Base-by-base conservation (phyloP, 73 alveolate genomes). In the Symbiodinium pilosum region DNA sequence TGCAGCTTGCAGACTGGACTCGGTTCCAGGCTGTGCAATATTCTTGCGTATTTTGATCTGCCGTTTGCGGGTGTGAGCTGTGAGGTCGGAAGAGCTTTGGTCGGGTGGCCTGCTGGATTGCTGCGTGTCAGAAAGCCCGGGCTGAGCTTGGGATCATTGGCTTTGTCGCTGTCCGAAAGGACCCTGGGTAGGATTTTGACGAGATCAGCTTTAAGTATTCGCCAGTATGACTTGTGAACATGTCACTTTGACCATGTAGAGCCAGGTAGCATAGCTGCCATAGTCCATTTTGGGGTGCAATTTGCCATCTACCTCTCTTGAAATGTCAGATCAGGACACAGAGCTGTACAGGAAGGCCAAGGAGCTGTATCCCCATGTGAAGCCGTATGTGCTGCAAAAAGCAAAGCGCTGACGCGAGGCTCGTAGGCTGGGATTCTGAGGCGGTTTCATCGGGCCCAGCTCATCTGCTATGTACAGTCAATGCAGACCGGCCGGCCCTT, bases 91-190 rank as follows among this genome's bases (percentile, higher is more conserved):
- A 86, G 83, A 42, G 32, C 47, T 86, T 86, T 39, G 93, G 26
- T 4, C 43, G 43, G 34, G 93, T 86, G 20, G 93, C 93, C 32
- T 52, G 93, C 59, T 86, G 93, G 93, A 86, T 86, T 21, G 77
- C 93, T 18, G 93, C 93, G 32, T 86, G 93, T 54, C 59, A 86
- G 51, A 64, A 86, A 51, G 93, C 93, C 40, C 18, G 93, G 52
- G 93, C 44, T 86, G 93, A 86, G 93, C 64, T 86, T 41, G 93
- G 93, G 43, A 44, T 86, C 56, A 86, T 52, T 38, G 93, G 93
- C 56, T 86, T 86, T 39, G 93, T 86, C 18, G 93, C 93, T 7
- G 40, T 86, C 81, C 59, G 64, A 59, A 86, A 86, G 52, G 93
- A 69, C 59, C 7, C 73, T 26, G 26, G 26, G 7, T 26, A 26